Conservation (phyloP, 192 early-diverging fungal genomes). For the Ambispora gerdemannii region DNA sequence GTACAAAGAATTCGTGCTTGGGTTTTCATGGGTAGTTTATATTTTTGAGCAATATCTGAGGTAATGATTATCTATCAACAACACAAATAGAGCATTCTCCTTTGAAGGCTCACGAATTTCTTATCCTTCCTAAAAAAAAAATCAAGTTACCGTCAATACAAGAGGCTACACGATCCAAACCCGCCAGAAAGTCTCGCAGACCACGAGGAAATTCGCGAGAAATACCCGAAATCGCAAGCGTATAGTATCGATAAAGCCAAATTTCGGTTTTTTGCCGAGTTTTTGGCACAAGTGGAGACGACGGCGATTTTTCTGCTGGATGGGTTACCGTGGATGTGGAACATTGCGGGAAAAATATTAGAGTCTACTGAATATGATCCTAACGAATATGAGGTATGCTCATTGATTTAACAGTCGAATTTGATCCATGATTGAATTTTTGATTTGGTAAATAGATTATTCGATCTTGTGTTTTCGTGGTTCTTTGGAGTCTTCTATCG, state of each 20-base stretch:
- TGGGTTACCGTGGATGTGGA: constrained; percentile 74
- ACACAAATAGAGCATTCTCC: neutral
- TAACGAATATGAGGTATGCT: constrained; percentile 68
- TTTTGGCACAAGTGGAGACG: constrained; percentile 65
- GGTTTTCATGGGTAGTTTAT: constrained; percentile 68
- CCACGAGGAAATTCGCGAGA: constrained; percentile 67
- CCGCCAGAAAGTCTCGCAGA: constrained; percentile 68
- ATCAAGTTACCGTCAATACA: constrained; percentile 70
- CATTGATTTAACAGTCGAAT: too few species aligned
- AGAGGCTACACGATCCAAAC: constrained; percentile 59
- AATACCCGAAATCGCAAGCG: constrained; percentile 77
- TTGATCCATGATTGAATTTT: too few species aligned
- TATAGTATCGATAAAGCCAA: constrained; percentile 84
- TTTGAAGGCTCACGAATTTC: neutral
- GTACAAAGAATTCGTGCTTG: constrained; percentile 79
- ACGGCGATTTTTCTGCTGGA: constrained; percentile 66
- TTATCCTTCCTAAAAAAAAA: neutral
- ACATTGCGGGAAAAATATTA: constrained; percentile 51
- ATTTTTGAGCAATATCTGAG: constrained; percentile 80
- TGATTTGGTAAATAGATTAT: constrained; percentile 73
- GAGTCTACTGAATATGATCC: constrained; percentile 51
- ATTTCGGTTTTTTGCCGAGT: constrained; percentile 66
- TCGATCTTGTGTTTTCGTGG: constrained; percentile 78
- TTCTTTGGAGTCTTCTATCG: constrained; percentile 52
- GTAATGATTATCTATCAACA: constrained; percentile 31